Percentiles rank a stretch among this genome's conserved stretches.
These are phyloP conservation scores for Polygonum maritimum DNA, from an alignment of 148 eudicot species.

Conservation along the genomic window DNA sequence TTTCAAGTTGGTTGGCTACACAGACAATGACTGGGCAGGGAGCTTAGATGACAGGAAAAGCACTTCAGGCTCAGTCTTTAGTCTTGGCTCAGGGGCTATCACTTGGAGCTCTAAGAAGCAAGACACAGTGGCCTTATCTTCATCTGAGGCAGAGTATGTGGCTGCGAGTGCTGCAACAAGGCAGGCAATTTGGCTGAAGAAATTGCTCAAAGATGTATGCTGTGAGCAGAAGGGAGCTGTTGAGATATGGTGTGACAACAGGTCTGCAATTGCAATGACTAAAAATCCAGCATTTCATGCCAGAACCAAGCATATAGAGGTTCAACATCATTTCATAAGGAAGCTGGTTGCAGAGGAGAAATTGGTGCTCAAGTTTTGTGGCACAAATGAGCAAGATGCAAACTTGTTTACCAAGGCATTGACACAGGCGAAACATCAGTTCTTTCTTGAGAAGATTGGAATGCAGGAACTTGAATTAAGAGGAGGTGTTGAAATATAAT, in stretches of 20 bases:
- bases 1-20: background rate
- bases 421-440: too few species aligned
- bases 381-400: background rate
- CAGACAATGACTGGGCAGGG: background rate
- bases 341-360: background rate
- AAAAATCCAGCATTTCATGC: background rate
- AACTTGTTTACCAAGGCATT: background rate
- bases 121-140: background rate
- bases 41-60: background rate
- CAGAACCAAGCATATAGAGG: background rate
- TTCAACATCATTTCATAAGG: background rate
- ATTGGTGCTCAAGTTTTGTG: background rate
- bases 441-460: background rate
- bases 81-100: background rate
- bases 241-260: background rate
- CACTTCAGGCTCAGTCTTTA: background rate
- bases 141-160: background rate
- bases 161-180: background rate
- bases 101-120: slow-evolving; percentile 1
- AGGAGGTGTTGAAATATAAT: background rate
- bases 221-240: background rate
- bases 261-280: background rate
- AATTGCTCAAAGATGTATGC: background rate
- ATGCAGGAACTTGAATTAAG: background rate
- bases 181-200: background rate